These are phyloP conservation scores for Ceriops zippeliana DNA, from an alignment of 345 rosid genomes.

Conservation along the genomic window DNA sequence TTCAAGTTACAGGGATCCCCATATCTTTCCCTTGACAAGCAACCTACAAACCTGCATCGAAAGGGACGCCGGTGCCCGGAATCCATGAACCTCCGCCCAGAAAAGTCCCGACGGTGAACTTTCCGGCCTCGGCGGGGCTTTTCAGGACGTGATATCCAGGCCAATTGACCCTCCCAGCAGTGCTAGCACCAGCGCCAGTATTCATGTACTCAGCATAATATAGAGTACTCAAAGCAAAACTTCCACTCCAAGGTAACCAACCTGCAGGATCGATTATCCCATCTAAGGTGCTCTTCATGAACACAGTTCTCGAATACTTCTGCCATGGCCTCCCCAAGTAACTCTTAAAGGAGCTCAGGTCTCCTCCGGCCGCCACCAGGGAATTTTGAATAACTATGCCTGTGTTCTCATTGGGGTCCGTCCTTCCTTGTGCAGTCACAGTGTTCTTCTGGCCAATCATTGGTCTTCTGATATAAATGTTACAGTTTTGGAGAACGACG, in stretches of 20 bases:
- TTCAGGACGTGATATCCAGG: slow-evolving; percentile 48
- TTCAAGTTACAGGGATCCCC: too few species aligned
- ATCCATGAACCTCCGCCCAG: slow-evolving; percentile 42
- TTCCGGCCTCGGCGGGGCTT: slow-evolving; percentile 45
- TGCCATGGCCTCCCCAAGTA: slow-evolving; percentile 92
- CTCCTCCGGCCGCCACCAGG: slow-evolving; percentile 46
- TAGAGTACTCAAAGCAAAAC: slow-evolving; percentile 65
- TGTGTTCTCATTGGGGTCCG: slow-evolving; percentile 68
- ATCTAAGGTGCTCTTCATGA: slow-evolving; percentile 54
- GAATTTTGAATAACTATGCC: slow-evolving; percentile 75
- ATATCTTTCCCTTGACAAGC: not conserved
- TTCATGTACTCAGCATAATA: slow-evolving; percentile 83
- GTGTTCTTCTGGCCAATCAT: slow-evolving; percentile 52
- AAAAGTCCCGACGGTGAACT: slow-evolving; percentile 67
- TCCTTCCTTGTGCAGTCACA: slow-evolving; percentile 69
- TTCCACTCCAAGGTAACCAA: slow-evolving; percentile 77
- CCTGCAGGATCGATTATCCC: slow-evolving; percentile 50
- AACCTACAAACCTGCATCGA: slow-evolving; percentile 46
- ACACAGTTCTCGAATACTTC: slow-evolving; percentile 69
- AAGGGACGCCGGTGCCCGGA: slow-evolving; percentile 61
- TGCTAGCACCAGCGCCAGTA: slow-evolving; percentile 54
- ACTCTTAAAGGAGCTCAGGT: slow-evolving; percentile 34
- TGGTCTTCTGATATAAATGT: slow-evolving; percentile 55
- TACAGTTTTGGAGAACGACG: slow-evolving; percentile 56
- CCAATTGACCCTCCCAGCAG: slow-evolving; percentile 67